Conservation (phyloP, 805 yeast species). For the Ogataea minuta region DNA sequence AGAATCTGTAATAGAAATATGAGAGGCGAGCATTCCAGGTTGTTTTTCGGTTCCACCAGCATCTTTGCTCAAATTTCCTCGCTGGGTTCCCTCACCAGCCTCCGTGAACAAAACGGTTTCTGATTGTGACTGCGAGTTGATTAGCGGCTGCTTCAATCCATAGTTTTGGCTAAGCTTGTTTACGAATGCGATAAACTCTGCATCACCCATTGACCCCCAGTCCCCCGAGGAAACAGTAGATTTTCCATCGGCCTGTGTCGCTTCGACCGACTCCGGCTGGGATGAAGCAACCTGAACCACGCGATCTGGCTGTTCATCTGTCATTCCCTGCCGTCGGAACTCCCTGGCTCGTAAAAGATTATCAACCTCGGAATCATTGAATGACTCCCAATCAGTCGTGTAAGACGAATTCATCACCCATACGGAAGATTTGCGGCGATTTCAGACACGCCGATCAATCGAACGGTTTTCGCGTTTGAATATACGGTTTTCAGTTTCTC, state of each 20-base stretch:
- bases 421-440: too few relatives aligned
- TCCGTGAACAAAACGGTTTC: neutral
- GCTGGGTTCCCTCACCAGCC: neutral
- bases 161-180: conserved; percentile 33
- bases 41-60: conserved; percentile 5
- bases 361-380: conserved; percentile 26
- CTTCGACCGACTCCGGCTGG: conserved; percentile 15
- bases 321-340: neutral
- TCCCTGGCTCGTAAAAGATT: conserved; percentile 10
- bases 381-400: conserved; percentile 35
- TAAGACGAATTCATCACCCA: conserved; percentile 8
- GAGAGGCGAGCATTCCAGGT: neutral
- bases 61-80: neutral
- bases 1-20: neutral
- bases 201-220: conserved; percentile 40
- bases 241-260: conserved; percentile 10
- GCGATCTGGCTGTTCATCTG: neutral
- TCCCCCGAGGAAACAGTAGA: conserved; percentile 13
- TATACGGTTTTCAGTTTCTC: too few relatives aligned
- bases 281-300: conserved; percentile 13
- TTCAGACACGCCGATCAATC: too few relatives aligned
- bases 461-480: too few relatives aligned
- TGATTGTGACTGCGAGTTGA: conserved; percentile 11
- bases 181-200: conserved; percentile 38
- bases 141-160: conserved; percentile 12